These are phyloP conservation scores for Aspergillus carbonarius DNA, from an alignment of 2,329 filamentous ascomycete genomes.

Conservation along the genomic window DNA sequence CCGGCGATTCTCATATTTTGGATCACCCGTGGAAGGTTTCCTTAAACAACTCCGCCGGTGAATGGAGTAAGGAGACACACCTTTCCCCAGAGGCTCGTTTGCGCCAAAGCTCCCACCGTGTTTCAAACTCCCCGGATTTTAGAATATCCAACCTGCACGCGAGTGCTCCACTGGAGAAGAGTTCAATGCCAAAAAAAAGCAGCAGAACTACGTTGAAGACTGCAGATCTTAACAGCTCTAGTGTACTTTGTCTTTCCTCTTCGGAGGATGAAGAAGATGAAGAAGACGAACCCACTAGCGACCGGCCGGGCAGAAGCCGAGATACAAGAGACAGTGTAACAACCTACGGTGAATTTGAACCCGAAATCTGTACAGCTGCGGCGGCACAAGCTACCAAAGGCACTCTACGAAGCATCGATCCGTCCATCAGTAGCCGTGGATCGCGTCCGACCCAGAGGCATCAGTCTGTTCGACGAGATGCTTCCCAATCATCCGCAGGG, in stretches of 20 bases:
- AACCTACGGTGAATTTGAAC: constrained; percentile 41
- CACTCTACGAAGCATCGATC: constrained; percentile 30
- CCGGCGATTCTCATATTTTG: constrained; percentile 18
- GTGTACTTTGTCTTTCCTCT: constrained; percentile 51
- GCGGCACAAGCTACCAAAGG: constrained; percentile 36
- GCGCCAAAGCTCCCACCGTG: constrained; percentile 14
- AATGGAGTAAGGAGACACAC: constrained; percentile 26
- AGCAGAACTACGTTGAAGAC: constrained; percentile 39
- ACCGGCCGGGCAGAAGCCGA: constrained; percentile 14
- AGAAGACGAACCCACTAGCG: constrained; percentile 22
- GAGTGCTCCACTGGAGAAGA: constrained; percentile 20
- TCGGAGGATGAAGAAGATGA: constrained; percentile 49
- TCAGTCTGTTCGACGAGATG: constrained; percentile 20
- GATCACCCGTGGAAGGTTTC: constrained; percentile 20
- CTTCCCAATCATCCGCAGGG: constrained; percentile 29
- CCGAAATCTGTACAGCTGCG: constrained; percentile 46
- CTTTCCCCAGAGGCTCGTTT: constrained; percentile 23
- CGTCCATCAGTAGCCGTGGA: constrained; percentile 28
- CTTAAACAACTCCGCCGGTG: constrained; percentile 25
- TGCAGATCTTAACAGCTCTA: constrained; percentile 45
- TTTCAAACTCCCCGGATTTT: constrained; percentile 18
- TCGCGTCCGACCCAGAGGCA: constrained; percentile 23
- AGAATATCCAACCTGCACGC: constrained; percentile 18
- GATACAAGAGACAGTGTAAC: constrained; percentile 40
- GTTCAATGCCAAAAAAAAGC: constrained; percentile 36